These are phyloP conservation scores for Zopfia rhizophila DNA, from an alignment of 2,329 filamentous ascomycete genomes.

Conservation along the genomic window DNA sequence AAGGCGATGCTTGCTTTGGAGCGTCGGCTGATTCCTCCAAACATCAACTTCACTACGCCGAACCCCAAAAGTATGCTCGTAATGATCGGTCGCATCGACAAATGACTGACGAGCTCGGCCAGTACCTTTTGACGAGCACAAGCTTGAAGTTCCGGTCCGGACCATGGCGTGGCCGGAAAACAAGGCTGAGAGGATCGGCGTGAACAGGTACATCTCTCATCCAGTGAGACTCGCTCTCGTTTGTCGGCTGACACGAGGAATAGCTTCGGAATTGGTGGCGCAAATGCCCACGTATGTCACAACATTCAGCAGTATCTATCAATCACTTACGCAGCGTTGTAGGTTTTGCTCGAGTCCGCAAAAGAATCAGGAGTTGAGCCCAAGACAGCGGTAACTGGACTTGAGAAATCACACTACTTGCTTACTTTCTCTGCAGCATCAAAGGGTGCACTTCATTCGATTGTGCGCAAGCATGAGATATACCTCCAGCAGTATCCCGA, in stretches of 20 bases:
- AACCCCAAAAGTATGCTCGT: slow-evolving; percentile 25
- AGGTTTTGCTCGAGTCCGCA: no score
- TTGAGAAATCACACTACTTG: no score
- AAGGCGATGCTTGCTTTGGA: slow-evolving; percentile 53
- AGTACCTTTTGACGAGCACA: slow-evolving; percentile 18
- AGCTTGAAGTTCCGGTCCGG: slow-evolving; percentile 21
- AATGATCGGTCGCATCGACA: no score
- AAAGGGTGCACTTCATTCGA: no score
- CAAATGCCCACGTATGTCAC: slow-evolving; percentile 13
- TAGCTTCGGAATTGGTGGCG: slow-evolving; percentile 8
- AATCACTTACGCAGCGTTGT: neutral
- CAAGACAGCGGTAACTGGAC: no score
- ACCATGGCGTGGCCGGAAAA: slow-evolving; percentile 18
- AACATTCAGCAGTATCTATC: slow-evolving; percentile 9
- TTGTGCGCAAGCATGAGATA: no score
- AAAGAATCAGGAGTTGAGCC: no score
- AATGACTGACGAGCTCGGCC: no score
- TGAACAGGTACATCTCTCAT: slow-evolving; percentile 26
- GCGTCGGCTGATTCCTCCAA: slow-evolving; percentile 42
- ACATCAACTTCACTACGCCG: slow-evolving; percentile 29
- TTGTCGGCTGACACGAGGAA: slow-evolving; percentile 5
- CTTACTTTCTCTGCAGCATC: no score
- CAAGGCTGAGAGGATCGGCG: slow-evolving; percentile 17
- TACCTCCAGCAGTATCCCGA: no score
- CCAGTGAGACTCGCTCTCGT: neutral